Percentiles rank a stretch among this genome's conserved stretches.
Conservation (phyloP, 2,329 filamentous ascomycete species). For the Trichoderma sp. region DNA sequence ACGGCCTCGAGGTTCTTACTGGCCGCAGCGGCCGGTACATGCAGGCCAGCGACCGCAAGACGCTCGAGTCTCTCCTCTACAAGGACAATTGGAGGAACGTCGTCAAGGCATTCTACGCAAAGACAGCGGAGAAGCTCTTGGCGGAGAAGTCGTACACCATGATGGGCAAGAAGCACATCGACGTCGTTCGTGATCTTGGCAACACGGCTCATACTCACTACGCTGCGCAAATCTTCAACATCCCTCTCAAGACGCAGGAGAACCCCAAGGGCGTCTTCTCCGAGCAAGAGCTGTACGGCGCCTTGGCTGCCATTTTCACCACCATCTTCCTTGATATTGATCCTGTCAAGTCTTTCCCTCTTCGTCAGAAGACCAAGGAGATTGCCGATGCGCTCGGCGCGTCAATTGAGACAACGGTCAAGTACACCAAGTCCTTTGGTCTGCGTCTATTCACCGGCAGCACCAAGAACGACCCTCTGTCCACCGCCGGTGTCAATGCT, state of each 20-base stretch:
- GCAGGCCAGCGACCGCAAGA: constrained; percentile 44
- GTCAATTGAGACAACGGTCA: constrained; percentile 67
- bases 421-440: constrained; percentile 52
- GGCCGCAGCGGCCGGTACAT: constrained; percentile 22
- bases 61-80: constrained; percentile 62
- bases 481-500: constrained; percentile 66
- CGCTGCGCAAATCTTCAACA: constrained; percentile 63
- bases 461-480: constrained; percentile 58
- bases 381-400: constrained; percentile 63
- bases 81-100: constrained; percentile 63
- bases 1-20: constrained; percentile 61
- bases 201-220: constrained; percentile 70
- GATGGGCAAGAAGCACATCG: constrained; percentile 60
- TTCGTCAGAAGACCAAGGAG: constrained; percentile 61
- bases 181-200: constrained; percentile 71
- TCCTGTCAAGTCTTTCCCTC: constrained; percentile 66
- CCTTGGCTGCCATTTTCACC: constrained; percentile 67
- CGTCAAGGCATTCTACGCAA: constrained; percentile 69
- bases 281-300: constrained; percentile 61
- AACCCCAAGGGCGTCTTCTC: constrained; percentile 62
- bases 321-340: constrained; percentile 70
- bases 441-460: constrained; percentile 54
- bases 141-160: constrained; percentile 67
- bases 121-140: constrained; percentile 65
- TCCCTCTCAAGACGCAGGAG: constrained; percentile 67